Base-by-base conservation (phyloP, 768 basidiomycete species). In the Agaricus sinodeliciosus region DNA sequence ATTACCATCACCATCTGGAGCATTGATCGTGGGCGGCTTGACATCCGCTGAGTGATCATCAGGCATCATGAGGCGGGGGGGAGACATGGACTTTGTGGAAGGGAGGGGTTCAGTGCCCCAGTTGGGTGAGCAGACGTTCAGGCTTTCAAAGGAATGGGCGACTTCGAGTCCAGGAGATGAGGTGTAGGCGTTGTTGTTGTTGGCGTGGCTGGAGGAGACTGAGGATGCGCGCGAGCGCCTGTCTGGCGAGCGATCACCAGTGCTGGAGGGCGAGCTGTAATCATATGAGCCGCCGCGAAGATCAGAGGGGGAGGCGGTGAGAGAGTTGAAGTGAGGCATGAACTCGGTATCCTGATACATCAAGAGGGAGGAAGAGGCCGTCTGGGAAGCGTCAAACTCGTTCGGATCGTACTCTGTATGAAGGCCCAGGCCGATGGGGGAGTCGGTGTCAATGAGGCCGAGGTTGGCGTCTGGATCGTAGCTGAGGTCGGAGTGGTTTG, bases 391-490 rank as follows among this genome's bases (percentile, higher is more conserved):
- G 69, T 90, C 88, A 73, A 80, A 90, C 51, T 89, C 84, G 26
- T 78, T 66, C 3, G 88, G 87, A 63, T 90, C 81, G 76, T 90
- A 90, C 27, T 81, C 83, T 48, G 62, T 66, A 67, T 60, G 55
- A 62, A 61, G 62, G 50, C 59, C 50, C 64, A 62, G 58, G 65
- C 65, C 57, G 57, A 64, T 43, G 66, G 65, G 53, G 52, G 25
- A 67, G 37, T 78, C 72, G 51, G 77, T 76, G 27, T 71, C 71
- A 37, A 85, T 78, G 55, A 85, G 64, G 48, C 66, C 67, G 49
- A 80, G 75, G 55, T 57, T 59, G 50, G 67, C 56, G 18, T 79
- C 78, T 28, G 71, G 66, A 9, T 76, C 78, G n/a, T 69, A 77
- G 53, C 69, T 72, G 16, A 86, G 82, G n/a, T 90, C 87, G 3